Evolutionary conservation across 2,329 filamentous ascomycete species (phyloP), one percentile per base, ranked within the genome.

Genomic region (Phialemoniopsis sp.): DNA sequence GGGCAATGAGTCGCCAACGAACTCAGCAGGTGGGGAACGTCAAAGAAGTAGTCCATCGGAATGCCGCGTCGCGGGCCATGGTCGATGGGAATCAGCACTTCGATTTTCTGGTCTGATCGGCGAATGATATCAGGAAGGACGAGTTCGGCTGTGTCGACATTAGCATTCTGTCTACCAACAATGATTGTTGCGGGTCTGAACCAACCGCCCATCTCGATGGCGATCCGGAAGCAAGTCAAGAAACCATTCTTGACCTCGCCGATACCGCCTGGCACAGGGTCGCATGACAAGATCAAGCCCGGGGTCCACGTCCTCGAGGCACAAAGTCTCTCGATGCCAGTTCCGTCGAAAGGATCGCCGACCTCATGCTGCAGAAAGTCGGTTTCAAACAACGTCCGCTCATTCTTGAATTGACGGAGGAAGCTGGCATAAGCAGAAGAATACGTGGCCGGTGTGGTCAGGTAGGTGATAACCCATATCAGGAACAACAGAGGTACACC

Each of bases 201-300:
- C 49, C 48, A 44, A 59, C 69, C 68, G 39, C 70, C 70, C 32
- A 67, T 64, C 54, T 71, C 66, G 26, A 72, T 70, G 13, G 66
- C 67, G 37, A 67, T 61, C 32, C 67, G 60, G 16, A 73, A 50
- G 49, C 69, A 72, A 41, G 62, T 63, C 37, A 72, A 50, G 29
- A 67, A 54, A n/a, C 61, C 63, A 45, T 68, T 68, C 42, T 67
- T 63, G 14, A 70, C 62, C 37, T 63, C 58, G 6, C 58, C 65
- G n/a, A 73, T 48, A 5, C 65, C 67, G 4, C 67, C 70, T 3
- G 62, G 54, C 6, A 60, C 55, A n/a, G 63, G 55, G 14, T 64
- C 62, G 41, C 70, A 69, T 15, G 61, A 59, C 49, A 72, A 59
- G 15, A 72, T 52, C 29, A 72, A 48, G 4, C 61, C 63, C 2